Evolutionary conservation across 352 stramenopile species (phyloP).

Genomic region (Blastocystis sp.): DNA sequence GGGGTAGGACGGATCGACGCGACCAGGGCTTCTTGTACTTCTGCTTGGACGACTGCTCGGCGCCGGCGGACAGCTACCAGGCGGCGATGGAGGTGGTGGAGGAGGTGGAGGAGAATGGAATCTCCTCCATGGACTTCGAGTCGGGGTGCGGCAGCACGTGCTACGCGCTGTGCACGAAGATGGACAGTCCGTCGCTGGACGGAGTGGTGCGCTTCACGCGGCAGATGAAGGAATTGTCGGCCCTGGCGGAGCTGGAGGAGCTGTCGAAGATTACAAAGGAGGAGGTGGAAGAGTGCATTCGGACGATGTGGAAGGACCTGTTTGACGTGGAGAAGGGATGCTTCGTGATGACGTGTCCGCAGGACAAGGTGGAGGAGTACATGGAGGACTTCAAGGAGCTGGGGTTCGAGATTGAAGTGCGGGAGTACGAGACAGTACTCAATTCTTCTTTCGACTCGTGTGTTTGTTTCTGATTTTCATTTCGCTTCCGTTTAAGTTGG

Average conservation of each 20-base stretch:
- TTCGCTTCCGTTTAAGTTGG: not conserved
- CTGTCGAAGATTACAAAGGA: not conserved
- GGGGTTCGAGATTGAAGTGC: not conserved
- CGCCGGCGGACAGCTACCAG: conserved; percentile 2
- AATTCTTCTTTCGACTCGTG: not conserved
- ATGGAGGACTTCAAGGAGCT: conserved; percentile 38
- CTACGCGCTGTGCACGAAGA: not conserved
- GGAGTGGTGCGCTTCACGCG: not conserved
- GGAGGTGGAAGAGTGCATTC: conserved; percentile 48
- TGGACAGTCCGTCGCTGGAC: conserved; percentile 18
- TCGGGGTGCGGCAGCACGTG: not conserved
- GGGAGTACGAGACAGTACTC: not conserved
- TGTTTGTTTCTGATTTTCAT: not conserved
- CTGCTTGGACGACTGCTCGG: conserved; percentile 42
- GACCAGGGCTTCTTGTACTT: conserved; percentile 24
- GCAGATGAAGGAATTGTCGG: not conserved
- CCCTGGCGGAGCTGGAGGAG: not conserved
- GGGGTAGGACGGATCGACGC: not conserved
- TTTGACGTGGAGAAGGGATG: conserved; percentile 1
- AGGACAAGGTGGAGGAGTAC: conserved; percentile 38
- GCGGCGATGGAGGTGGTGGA: conserved; percentile 5
- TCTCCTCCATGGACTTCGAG: not conserved
- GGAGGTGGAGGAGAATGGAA: not conserved
- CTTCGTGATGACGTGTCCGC: conserved; percentile 42
- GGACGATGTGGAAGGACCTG: not conserved